A percentile compares a stretch with the other conserved stretches of the same genome.
Conservation (phyloP, 78 protist genomes). For the Diacronema lutheri region DNA sequence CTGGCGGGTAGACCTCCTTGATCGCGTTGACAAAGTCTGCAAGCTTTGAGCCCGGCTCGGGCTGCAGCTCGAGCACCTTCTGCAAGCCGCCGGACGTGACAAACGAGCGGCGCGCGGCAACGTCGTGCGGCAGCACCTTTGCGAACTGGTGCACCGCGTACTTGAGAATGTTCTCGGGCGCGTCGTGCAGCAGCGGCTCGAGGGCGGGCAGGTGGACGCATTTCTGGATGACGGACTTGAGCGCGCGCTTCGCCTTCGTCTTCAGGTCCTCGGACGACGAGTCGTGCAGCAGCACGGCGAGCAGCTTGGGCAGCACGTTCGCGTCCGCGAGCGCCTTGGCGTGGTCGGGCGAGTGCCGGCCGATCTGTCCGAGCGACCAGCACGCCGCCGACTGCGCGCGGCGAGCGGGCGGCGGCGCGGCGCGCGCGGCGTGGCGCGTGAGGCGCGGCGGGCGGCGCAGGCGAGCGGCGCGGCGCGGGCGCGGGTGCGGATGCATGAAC, state of each 20-base stretch:
- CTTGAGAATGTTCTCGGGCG: constrained; percentile 70
- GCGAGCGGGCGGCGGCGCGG: too few species aligned
- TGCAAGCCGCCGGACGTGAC: constrained; percentile 71
- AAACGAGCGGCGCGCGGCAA: constrained; percentile 70
- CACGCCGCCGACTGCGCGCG: constrained; percentile 77
- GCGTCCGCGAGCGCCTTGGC: constrained; percentile 78
- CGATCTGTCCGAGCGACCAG: constrained; percentile 84
- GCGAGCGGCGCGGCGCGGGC: too few species aligned
- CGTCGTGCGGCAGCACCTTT: constrained; percentile 85
- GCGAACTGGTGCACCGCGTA: constrained; percentile 83
- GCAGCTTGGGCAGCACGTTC: constrained; percentile 66
- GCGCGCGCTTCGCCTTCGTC: constrained; percentile 77
- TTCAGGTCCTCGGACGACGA: constrained; percentile 68
- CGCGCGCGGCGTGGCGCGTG: too few species aligned
- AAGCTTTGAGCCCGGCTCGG: constrained; percentile 72
- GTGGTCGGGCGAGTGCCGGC: constrained; percentile 87
- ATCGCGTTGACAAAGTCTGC: constrained; percentile 62
- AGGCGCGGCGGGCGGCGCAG: too few species aligned
- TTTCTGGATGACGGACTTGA: constrained; percentile 69
- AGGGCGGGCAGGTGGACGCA: constrained; percentile 76
- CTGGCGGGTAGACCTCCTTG: constrained; percentile 81
- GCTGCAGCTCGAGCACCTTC: constrained; percentile 65
- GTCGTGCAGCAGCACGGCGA: constrained; percentile 45
- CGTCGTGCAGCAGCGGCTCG: constrained; percentile 74
- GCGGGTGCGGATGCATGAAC: too few species aligned